Conservation (phyloP, 148 eudicot species). For the Chenopodium album region DNA sequence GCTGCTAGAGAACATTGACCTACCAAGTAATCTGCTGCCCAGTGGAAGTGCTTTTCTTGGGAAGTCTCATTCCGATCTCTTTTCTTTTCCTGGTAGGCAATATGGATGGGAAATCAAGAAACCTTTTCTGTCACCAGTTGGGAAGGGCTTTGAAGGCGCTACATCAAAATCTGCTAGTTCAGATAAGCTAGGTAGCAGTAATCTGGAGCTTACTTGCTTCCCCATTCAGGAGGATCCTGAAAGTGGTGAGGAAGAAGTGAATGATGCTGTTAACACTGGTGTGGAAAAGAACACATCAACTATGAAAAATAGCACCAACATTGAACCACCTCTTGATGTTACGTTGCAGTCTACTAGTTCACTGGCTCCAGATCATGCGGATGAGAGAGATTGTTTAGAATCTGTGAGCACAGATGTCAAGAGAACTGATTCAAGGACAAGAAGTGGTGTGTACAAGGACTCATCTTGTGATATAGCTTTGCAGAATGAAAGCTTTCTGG, state of each 20-base stretch:
- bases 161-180: slow-evolving; percentile 62
- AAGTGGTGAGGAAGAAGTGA: slow-evolving; percentile 55
- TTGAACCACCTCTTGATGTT: slow-evolving; percentile 52
- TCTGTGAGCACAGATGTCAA: slow-evolving; percentile 36
- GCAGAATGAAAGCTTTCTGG: slow-evolving; percentile 18
- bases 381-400: slow-evolving; percentile 43
- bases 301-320: slow-evolving; percentile 25
- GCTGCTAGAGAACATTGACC: slow-evolving; percentile 46
- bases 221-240: slow-evolving; percentile 86
- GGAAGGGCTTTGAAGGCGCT: slow-evolving; percentile 50
- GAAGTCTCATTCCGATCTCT: slow-evolving; percentile 44
- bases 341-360: slow-evolving; percentile 25
- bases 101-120: slow-evolving; percentile 38
- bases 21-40: slow-evolving; percentile 30
- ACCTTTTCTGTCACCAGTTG: slow-evolving; percentile 56
- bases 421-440: neutral
- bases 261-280: slow-evolving; percentile 36
- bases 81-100: slow-evolving; percentile 43
- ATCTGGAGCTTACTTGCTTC: slow-evolving; percentile 78
- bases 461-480: slow-evolving; percentile 45
- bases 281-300: slow-evolving; percentile 32
- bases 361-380: slow-evolving; percentile 33
- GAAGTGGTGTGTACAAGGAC: slow-evolving; percentile 6
- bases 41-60: slow-evolving; percentile 36
- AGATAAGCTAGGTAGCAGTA: slow-evolving; percentile 50